Base-by-base conservation (phyloP, 108 stramenopile genomes). In the Skeletonema potamos region DNA sequence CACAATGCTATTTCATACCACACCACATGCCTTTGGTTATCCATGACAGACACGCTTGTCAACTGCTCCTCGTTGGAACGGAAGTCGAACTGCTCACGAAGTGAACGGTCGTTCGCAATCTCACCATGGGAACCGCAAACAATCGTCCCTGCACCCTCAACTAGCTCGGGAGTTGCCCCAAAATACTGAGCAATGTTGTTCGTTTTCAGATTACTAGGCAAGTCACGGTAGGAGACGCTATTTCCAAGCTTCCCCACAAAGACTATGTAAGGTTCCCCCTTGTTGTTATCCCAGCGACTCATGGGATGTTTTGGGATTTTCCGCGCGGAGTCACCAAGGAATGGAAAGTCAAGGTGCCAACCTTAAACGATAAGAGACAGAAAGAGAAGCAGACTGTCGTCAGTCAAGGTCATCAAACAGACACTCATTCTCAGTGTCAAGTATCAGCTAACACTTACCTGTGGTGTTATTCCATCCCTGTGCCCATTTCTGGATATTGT, bases 101-200 rank as follows among this genome's bases (percentile, higher is more conserved):
- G 28, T 13, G 32, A 48, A 28, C 79, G 83, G 39, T 87, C 85
- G 58, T 84, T 91, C 0, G 86, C 80, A 20, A 91, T 83, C 68
- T 87, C 88, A 20, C 62, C 67, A 1, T 73, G 67, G 24, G 79
- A 84, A 8, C 86, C 88, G 57, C 88, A 89, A 9, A 86, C 78
- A 6, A 89, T 30, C 44, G 54, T 68, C 62, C 63, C 65, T 37
- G 36, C 73, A 51, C 28, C 61, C 12, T 41, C 36, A 32, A 58
- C 33, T 18, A 26, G 9, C 20, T 26, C 33, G 17, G 56, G 20
- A 15, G 48, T 36, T 54, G 72, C 62, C 34, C 65, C 76, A 37
- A 77, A 67, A 18, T 65, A 27, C 18, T 59, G 27, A 13, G 82
- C 73, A 37, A 74, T 37, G 3, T 32, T 55, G 34, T 70, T 55